Base-by-base conservation (phyloP, 1,284 basidiomycete genomes). In the Kalmanozyma brasiliensis region DNA sequence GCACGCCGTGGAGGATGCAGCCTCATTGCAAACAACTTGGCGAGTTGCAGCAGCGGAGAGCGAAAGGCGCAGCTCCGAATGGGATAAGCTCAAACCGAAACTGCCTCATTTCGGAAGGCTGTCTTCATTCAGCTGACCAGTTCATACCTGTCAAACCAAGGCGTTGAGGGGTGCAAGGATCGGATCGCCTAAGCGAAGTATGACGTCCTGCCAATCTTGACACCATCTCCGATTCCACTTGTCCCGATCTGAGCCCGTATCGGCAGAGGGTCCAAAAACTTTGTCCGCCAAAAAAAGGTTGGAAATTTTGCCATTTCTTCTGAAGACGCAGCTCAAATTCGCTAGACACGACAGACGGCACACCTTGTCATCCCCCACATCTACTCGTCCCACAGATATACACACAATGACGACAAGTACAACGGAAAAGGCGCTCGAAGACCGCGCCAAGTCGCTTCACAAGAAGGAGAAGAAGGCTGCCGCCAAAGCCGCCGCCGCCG, bases 381-480 rank as follows among this genome's bases (percentile, higher is more conserved):
- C 35, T 32, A 17, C 20, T 47, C n/a, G 16, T 14, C 11, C 29
- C 11, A 29, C 26, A 19, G 20, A 49, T 8, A 24, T 19, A 14
- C 14, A 35, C 38, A 52, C 29, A 49, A 65, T 63, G 59, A 55
- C 64, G 23, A 55, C 62, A 6, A 53, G 56, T 44, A 44, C 43
- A 17, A 66, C 49, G 34, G 61, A 55, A 34, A 74, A 59, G 22
- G 62, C 52, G 24, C 67, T 68, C 4, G 77, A 77, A 24, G 77
- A 77, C 17, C 51, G 45, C 38, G 59, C 69, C 56, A 74, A 70
- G 53, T 57, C 60, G 38, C 41, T 59, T 8, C 56, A 78, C 55
- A 79, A 75, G 32, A 81, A 82, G 70, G 71, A 73, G 63, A 82
- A 83, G 76, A 81, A 81, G 70, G 69, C 53, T 3, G 49, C 51